Percentiles rank a stretch among this genome's conserved stretches.
phyloP scores from a whole-genome alignment of 176 grass and related monocot genomes.

The Alloteropsis semialata region DNA sequence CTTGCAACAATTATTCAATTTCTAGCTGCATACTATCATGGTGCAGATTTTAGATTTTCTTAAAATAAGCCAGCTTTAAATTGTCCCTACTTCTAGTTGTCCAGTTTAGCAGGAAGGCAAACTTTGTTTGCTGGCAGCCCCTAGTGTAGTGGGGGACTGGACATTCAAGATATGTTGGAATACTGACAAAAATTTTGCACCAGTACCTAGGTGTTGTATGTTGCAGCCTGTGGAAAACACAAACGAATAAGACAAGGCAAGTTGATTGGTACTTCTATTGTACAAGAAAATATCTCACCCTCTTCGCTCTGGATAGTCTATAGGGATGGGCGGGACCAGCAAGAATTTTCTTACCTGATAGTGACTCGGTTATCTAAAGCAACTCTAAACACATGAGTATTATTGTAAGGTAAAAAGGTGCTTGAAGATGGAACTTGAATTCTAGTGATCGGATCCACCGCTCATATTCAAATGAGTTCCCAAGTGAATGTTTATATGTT shows the following conservation, averaged over 20 bases:
- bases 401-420: conserved; percentile 25
- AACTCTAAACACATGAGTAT: not conserved
- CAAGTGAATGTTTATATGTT: conserved; percentile 1
- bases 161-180: not conserved
- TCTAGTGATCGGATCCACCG: not conserved
- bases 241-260: conserved; percentile 23
- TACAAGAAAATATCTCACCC: conserved; percentile 24
- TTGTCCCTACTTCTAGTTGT: not conserved
- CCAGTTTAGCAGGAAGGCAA: not conserved
- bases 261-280: conserved; percentile 10
- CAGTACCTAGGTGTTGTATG: conserved; percentile 13
- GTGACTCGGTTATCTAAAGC: not conserved
- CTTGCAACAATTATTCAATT: not conserved
- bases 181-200: conserved; percentile 20
- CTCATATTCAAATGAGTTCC: not conserved
- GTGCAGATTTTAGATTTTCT: conserved; percentile 27
- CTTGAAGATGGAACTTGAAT: not conserved
- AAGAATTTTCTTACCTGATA: conserved; percentile 19
- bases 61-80: not conserved
- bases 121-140: not conserved
- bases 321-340: conserved; percentile 3
- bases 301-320: not conserved
- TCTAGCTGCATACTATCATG: not conserved
- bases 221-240: conserved; percentile 17
- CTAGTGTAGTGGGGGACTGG: not conserved